Conservation (phyloP, 1,284 basidiomycete species). For the Cryptococcus hybrid region DNA sequence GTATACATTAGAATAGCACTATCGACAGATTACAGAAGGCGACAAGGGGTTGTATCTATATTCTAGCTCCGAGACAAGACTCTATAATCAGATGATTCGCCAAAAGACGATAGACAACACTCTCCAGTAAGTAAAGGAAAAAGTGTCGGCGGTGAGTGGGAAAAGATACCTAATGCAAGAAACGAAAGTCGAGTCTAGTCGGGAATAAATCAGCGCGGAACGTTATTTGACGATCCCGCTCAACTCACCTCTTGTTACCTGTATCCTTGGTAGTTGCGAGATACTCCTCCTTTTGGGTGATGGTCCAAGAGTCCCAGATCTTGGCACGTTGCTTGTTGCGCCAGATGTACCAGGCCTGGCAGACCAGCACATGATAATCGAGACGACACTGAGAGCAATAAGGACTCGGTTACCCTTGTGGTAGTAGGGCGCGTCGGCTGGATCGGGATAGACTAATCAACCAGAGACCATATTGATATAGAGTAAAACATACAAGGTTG, state of each 20-base stretch:
- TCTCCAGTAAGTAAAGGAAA: too few relatives aligned
- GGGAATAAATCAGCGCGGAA: background rate
- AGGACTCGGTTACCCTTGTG: constrained; percentile 34
- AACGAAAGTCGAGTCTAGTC: constrained; percentile 5
- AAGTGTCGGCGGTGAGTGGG: too few relatives aligned
- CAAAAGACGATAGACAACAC: too few relatives aligned
- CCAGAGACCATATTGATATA: too few relatives aligned
- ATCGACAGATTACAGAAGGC: too few relatives aligned
- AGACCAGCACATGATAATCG: constrained; percentile 15
- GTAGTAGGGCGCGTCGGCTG: constrained; percentile 29
- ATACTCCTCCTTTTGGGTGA: constrained; percentile 23
- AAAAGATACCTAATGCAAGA: constrained; percentile 4
- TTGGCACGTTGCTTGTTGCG: constrained; percentile 26
- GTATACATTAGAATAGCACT: too few relatives aligned
- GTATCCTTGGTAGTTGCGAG: constrained; percentile 25
- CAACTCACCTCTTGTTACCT: constrained; percentile 23
- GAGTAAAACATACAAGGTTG: constrained; percentile 8
- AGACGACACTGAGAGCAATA: constrained; percentile 20
- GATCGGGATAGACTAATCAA: too few relatives aligned
- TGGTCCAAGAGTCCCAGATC: constrained; percentile 31
- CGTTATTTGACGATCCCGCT: background rate
- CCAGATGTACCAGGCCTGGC: background rate
- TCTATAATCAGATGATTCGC: too few relatives aligned
- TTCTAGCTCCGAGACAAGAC: too few relatives aligned
- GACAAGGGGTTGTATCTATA: too few relatives aligned